A percentile compares a stretch with the other conserved stretches of the same genome.
These are phyloP conservation scores for Albizia julibrissin DNA, from an alignment of 306 rosid genomes.

Conservation along the genomic window DNA sequence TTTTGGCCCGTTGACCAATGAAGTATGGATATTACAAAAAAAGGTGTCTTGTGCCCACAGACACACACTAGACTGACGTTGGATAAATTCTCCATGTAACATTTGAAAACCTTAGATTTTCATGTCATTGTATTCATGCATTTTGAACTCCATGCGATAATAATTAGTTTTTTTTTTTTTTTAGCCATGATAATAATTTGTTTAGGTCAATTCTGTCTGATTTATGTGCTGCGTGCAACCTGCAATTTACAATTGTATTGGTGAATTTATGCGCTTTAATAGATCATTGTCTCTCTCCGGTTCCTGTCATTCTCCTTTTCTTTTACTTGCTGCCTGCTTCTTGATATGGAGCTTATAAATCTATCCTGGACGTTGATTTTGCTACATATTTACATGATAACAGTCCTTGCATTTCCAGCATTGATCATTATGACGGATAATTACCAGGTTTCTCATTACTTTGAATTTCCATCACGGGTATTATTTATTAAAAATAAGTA, in stretches of 20 bases:
- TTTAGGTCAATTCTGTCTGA: constrained; percentile 24
- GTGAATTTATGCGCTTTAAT: constrained; percentile 7
- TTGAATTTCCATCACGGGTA: background rate
- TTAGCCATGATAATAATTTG: background rate
- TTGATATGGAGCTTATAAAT: background rate
- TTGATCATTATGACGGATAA: background rate
- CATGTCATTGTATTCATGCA: background rate
- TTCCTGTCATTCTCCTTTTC: background rate
- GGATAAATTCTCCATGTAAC: background rate
- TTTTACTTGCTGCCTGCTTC: background rate
- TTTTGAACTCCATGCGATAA: constrained; percentile 10
- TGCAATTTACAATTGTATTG: constrained; percentile 22
- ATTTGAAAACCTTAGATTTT: background rate
- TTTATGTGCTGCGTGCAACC: constrained; percentile 11
- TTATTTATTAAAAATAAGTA: background rate
- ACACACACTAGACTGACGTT: background rate
- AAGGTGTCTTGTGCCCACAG: background rate
- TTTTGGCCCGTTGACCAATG: constrained; percentile 24
- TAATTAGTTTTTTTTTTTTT: background rate
- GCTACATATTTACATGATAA: background rate
- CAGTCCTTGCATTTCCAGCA: background rate
- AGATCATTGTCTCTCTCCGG: background rate
- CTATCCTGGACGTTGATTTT: no score
- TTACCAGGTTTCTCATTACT: background rate
- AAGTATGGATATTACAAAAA: background rate